A percentile compares a stretch with the other conserved stretches of the same genome.
These are phyloP conservation scores for Eutrema salsugineum DNA, from an alignment of 441 rosid genomes.

Conservation along the genomic window DNA sequence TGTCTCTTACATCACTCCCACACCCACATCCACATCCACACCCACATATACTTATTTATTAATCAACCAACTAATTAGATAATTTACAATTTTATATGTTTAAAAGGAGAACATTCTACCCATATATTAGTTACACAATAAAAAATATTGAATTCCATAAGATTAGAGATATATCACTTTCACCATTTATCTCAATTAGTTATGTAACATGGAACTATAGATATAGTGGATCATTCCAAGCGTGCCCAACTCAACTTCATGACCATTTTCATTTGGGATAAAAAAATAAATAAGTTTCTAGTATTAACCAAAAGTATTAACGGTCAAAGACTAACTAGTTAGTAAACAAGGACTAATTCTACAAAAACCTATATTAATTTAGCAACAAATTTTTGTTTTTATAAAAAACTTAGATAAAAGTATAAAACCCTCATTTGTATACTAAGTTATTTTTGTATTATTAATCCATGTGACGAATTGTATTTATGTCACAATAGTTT, in stretches of 20 bases:
- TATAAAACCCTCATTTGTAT: neutral
- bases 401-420: no score
- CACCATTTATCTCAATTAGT: neutral
- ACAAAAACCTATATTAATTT: no score
- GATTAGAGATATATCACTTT: slow-evolving; percentile 12
- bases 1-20: slow-evolving; percentile 28
- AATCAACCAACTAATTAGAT: slow-evolving; percentile 1
- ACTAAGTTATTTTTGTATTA: neutral
- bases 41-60: slow-evolving; percentile 18
- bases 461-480: neutral
- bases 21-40: slow-evolving; percentile 15
- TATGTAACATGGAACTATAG: neutral
- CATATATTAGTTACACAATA: neutral
- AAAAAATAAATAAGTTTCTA: neutral
- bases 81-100: neutral
- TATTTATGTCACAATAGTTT: neutral
- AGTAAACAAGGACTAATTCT: neutral
- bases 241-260: slow-evolving; percentile 10
- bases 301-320: neutral
- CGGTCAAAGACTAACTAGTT: neutral
- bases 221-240: slow-evolving; percentile 21
- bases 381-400: no score
- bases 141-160: neutral
- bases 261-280: slow-evolving; percentile 1
- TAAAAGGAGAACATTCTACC: slow-evolving; percentile 3